These are phyloP conservation scores for Umbilicaria muhlenbergii DNA, from an alignment of 495 filamentous ascomycete species.

Conservation along the genomic window DNA sequence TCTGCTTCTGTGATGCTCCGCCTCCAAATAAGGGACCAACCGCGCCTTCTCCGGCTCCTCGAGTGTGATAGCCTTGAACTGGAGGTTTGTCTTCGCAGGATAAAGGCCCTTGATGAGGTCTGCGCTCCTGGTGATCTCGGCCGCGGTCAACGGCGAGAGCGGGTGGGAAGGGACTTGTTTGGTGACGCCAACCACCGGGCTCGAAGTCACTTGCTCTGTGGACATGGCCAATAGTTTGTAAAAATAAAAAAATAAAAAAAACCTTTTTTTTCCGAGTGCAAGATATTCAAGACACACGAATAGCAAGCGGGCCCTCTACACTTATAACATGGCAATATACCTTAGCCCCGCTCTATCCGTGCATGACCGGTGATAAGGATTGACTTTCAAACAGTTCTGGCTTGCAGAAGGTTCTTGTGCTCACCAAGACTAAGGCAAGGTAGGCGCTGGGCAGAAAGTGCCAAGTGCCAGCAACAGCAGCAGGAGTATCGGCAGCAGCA, in stretches of 20 bases:
- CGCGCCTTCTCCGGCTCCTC: constrained; percentile 47
- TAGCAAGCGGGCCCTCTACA: no score
- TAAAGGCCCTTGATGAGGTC: constrained; percentile 13
- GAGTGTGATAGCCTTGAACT: constrained; percentile 52
- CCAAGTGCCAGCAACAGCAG: no score
- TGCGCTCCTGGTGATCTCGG: constrained; percentile 13
- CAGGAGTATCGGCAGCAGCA: no score
- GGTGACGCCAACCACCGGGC: constrained; percentile 2
- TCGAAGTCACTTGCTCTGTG: constrained; percentile 6
- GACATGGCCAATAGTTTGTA: constrained; percentile 8
- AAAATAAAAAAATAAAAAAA: not conserved
- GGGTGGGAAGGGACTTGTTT: constrained; percentile 12
- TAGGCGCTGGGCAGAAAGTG: not conserved
- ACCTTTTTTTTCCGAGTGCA: not conserved
- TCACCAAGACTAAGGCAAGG: not conserved
- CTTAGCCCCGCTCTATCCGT: no score
- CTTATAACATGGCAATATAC: no score
- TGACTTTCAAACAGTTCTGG: not conserved
- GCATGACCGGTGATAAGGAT: not conserved
- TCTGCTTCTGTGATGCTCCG: constrained; percentile 24
- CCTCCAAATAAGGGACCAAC: constrained; percentile 35
- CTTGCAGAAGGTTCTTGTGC: not conserved
- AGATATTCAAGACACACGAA: no score
- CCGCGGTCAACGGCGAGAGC: constrained; percentile 13
- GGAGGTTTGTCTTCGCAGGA: constrained; percentile 16